Evolutionary conservation across 768 basidiomycete genomes (phyloP), one percentile per base, ranked within the genome.

Genomic region (Rhodotorula sphaerocarpa): DNA sequence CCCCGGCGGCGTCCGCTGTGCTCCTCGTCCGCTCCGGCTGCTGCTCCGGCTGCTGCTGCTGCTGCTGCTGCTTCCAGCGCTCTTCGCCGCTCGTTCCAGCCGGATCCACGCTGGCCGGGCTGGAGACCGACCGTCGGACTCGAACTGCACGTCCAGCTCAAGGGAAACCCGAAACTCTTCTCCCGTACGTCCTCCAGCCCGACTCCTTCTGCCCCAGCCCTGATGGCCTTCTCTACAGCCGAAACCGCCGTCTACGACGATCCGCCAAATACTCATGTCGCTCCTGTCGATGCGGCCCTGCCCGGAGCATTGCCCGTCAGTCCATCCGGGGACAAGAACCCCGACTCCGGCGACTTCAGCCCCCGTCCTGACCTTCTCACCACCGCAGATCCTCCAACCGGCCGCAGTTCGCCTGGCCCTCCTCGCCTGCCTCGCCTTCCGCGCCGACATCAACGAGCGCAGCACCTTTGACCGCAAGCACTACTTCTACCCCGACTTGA

Each of bases 401-500:
- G 59, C 73, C 25, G 73, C 76, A 25, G 85, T 95, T 4, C 82
- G 86, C 63, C 80, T 95, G 10, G 89, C 87, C 5, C 74, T 91
- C 1, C 80, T 87, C 12, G 85, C 90, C 0, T 88, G 91, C 0
- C 71, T 91, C 3, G 91, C 91, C 7, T 79, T 97, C 28, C 59
- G 73, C 18, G 76, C 76, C 62, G 28, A 63, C 5, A 72, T 78
- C 39, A 65, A 65, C 42, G 51, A 28, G 76, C 81, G 39, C 79
- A 83, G 18, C 67, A 65, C 53, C 0, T 97, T 97, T 70, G 95
- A 97, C 75, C 80, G 95, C 68, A 99, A 99, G 74, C 95, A 97
- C 74, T 99, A 99, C 74, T 96, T 96, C 75, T 97, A 99, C 73
- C 82, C 88, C 7, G 95, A 97, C 75, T 80, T 95, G 41, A 91